These are phyloP conservation scores for Zelopaecilomyces penicillatus DNA, from an alignment of 2,329 filamentous ascomycete species.

Conservation along the genomic window DNA sequence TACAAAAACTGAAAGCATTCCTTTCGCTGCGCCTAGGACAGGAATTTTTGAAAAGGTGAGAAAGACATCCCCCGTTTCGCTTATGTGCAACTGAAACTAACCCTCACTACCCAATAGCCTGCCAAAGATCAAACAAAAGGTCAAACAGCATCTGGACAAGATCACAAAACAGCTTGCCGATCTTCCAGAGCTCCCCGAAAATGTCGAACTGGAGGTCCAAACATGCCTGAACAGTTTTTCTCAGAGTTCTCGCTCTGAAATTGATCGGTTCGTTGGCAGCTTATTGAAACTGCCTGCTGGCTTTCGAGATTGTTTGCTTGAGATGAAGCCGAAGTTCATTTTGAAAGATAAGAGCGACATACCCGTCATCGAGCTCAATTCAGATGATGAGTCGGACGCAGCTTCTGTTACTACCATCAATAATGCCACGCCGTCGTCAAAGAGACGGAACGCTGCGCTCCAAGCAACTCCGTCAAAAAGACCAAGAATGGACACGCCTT, in stretches of 20 bases:
- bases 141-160: constrained; percentile 36
- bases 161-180: constrained; percentile 47
- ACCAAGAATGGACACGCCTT: constrained; percentile 14
- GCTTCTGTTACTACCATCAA: constrained; percentile 15
- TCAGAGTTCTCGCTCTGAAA: constrained; percentile 41
- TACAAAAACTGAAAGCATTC: constrained; percentile 43
- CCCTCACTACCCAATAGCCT: constrained; percentile 28
- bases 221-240: constrained; percentile 52
- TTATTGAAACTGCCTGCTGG: constrained; percentile 40
- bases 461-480: constrained; percentile 28
- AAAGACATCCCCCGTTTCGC: not conserved
- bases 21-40: constrained; percentile 45
- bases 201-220: constrained; percentile 58
- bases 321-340: constrained; percentile 38
- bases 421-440: constrained; percentile 19
- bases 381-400: constrained; percentile 30
- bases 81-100: not conserved
- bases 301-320: constrained; percentile 41
- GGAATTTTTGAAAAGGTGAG: constrained; percentile 44
- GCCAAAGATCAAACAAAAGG: constrained; percentile 46
- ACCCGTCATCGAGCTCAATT: constrained; percentile 29
- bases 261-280: constrained; percentile 34
- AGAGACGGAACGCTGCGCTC: constrained; percentile 19
- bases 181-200: constrained; percentile 59
- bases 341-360: constrained; percentile 30